Percentiles rank a stretch among this genome's conserved stretches.
These are phyloP conservation scores for Striga hermonthica DNA, from an alignment of 305 asterid genomes.

Conservation along the genomic window DNA sequence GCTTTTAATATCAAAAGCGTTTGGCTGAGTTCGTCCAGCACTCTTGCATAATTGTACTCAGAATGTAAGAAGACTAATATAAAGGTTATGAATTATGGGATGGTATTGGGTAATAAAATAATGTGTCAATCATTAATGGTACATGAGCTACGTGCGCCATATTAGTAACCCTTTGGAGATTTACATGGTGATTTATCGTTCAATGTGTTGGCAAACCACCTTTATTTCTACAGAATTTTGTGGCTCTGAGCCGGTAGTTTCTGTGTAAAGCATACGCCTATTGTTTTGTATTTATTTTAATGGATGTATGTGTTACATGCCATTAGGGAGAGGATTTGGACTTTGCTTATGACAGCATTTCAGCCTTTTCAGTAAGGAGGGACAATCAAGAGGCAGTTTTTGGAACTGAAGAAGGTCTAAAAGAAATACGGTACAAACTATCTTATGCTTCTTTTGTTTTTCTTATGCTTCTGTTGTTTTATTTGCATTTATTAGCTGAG, in stretches of 20 bases:
- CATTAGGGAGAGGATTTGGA: constrained; percentile 94
- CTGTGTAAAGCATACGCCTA: background rate
- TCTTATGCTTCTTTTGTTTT: constrained; percentile 18
- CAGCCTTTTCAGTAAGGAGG: constrained; percentile 94
- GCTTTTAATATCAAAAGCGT: constrained; percentile 4
- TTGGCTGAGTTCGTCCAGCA: constrained; percentile 12
- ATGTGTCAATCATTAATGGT: constrained; percentile 9
- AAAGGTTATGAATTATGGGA: constrained; percentile 3
- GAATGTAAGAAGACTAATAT: background rate
- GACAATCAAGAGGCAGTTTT: constrained; percentile 98
- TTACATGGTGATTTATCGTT: constrained; percentile 15
- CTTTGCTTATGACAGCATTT: constrained; percentile 94
- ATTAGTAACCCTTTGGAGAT: constrained; percentile 2
- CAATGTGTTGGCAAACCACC: constrained; percentile 9
- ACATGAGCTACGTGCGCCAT: constrained; percentile 14
- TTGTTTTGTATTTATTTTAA: constrained; percentile 14
- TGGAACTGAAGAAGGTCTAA: constrained; percentile 96
- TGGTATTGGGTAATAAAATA: constrained; percentile 21
- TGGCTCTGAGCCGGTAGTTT: constrained; percentile 5
- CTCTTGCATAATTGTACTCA: background rate
- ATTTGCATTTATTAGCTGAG: constrained; percentile 4
- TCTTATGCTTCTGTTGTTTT: constrained; percentile 18
- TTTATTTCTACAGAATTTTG: background rate
- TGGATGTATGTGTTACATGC: constrained; percentile 25
- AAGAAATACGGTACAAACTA: constrained; percentile 72